phyloP scores from a whole-genome alignment of 1,139 yeast species.

The Scheffersomyces parashehatae region DNA sequence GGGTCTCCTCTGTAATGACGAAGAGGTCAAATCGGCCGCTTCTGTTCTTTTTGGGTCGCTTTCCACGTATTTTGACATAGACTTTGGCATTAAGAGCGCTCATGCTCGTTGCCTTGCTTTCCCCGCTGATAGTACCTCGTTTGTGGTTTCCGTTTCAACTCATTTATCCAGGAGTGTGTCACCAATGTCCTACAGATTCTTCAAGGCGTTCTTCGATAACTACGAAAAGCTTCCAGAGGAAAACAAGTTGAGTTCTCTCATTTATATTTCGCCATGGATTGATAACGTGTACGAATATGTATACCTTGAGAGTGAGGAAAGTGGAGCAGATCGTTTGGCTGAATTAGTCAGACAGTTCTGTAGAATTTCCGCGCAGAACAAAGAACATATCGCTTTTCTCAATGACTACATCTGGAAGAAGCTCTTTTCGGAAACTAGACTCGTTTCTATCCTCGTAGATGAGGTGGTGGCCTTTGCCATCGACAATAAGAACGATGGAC shows the following conservation, averaged over 20 bases:
- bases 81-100: constrained; percentile 58
- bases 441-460: constrained; percentile 62
- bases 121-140: constrained; percentile 69
- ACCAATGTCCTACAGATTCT: constrained; percentile 59
- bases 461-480: constrained; percentile 75
- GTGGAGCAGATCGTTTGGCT: constrained; percentile 63
- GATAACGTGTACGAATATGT: constrained; percentile 63
- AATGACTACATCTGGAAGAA: constrained; percentile 70
- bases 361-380: constrained; percentile 56
- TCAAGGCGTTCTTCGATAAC: constrained; percentile 61
- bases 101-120: constrained; percentile 67
- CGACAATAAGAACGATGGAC: constrained; percentile 72
- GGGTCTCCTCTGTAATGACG: constrained; percentile 62
- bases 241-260: constrained; percentile 42
- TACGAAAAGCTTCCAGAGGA: constrained; percentile 44
- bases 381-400: constrained; percentile 32
- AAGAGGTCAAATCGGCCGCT: constrained; percentile 63
- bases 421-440: constrained; percentile 59
- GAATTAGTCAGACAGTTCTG: constrained; percentile 66
- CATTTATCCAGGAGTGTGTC: constrained; percentile 60
- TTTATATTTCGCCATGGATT: constrained; percentile 78
- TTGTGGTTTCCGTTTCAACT: constrained; percentile 61
- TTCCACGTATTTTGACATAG: constrained; percentile 59
- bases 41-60: constrained; percentile 66
- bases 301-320: constrained; percentile 50